Evolutionary conservation across 2,329 filamentous ascomycete species (phyloP), one percentile per base, ranked within the genome.

Genomic region (Aspergillus pseudoglaucus): DNA sequence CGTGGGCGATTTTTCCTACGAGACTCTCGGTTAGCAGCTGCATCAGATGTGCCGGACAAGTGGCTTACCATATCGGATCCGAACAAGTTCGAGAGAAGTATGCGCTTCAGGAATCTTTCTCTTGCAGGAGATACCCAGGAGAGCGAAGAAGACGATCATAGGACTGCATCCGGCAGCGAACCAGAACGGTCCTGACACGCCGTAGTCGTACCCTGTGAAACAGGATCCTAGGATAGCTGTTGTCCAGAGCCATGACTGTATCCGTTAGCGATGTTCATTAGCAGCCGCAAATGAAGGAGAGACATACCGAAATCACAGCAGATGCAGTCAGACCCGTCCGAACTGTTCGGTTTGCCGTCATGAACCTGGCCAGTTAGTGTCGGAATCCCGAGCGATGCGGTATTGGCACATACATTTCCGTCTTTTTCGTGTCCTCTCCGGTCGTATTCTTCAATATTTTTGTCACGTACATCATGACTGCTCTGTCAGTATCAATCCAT

Each of bases 151-250:
- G 0, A 77, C 74, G 39, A 80, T 80, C 74, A 78, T 78, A 0
- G 76, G 74, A 8, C 73, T 76, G 44, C 75, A 77, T 1, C 77
- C 78, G 41, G 76, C 77, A 2, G 76, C 77, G 49, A 77, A 81
- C 78, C 77, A 81, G 47, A 81, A 80, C 0, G 77, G 77, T 0
- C 77, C 77, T 1, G 76, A 73, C 1, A 80, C 65, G 0, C 79
- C 79, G 54, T 77, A 79, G 44, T 71, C 70, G 52, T 80, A 80
- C 1, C 76, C 77, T 0, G 79, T 75, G 2, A 78, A 64, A 0
- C 70, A 70, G 8, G 74, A 74, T 0, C 75, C 75, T 0, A 80
- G 62, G 53, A 79, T 69, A 0, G 76, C 75, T 0, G 76, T 79
- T 18, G 73, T 76, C 74, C 75, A 79, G 2, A 78, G 68, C 77